phyloP scores from a whole-genome alignment of 257 asterid species.

The Haberlea rhodopensis region DNA sequence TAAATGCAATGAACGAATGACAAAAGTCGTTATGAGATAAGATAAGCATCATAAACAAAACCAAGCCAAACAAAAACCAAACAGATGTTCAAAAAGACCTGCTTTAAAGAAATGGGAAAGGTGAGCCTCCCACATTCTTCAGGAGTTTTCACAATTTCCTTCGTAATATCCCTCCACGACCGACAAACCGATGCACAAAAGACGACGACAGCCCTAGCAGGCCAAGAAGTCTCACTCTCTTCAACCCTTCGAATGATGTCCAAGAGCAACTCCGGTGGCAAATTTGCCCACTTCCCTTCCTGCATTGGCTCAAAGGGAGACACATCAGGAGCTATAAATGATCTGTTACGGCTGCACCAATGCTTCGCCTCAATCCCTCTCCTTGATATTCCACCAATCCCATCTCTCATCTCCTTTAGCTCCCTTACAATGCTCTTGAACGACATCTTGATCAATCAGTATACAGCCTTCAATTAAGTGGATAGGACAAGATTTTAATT shows the following conservation, averaged over 20 bases:
- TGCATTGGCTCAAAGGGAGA: constrained; percentile 49
- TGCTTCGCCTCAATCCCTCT: constrained; percentile 63
- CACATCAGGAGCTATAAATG: constrained; percentile 70
- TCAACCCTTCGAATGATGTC: constrained; percentile 83
- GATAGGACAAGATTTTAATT: neutral
- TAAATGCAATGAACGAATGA: constrained; percentile 20
- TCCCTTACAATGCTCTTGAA: constrained; percentile 81
- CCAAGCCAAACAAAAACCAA: constrained; percentile 8
- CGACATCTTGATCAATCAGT: constrained; percentile 49
- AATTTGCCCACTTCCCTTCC: constrained; percentile 94
- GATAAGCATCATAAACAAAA: neutral
- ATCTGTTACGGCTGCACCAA: constrained; percentile 62
- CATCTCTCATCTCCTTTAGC: constrained; percentile 75
- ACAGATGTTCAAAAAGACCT: constrained; percentile 38
- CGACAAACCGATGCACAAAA: constrained; percentile 91
- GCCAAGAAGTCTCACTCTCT: constrained; percentile 95
- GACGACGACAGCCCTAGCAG: constrained; percentile 78
- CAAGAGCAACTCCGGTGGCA: constrained; percentile 83
- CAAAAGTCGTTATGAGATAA: neutral
- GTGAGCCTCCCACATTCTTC: constrained; percentile 95
- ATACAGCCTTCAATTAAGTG: neutral
- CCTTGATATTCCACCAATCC: constrained; percentile 71
- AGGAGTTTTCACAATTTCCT: constrained; percentile 91
- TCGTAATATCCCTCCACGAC: constrained; percentile 92
- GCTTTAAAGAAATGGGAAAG: constrained; percentile 93